Base-by-base conservation (phyloP, 192 early-diverging fungal genomes). In the Mortierella hygrophila region DNA sequence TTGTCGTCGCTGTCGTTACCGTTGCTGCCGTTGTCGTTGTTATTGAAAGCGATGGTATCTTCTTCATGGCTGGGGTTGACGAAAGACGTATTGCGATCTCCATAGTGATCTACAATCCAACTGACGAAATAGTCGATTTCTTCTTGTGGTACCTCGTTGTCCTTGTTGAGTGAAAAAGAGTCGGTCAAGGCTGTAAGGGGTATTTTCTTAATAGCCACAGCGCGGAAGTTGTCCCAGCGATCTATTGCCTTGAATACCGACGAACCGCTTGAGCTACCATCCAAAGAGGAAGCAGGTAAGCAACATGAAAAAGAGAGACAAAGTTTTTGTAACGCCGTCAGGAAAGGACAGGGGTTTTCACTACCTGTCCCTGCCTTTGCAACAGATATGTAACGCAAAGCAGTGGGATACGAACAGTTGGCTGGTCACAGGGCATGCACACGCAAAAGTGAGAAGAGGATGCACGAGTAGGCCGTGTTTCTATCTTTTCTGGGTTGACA, bases 171-270 rank as follows among this genome's bases (percentile, higher is more conserved):
- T 21, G 41, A 32, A 26, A 46, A 37, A 23, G 52, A 35, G 38
- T 85, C 83, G 2, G 74, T 76, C n/a, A 85, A 20, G 23, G 78
- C 46, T 42, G 75, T 63, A 3, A 85, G 57, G 11, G 83, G 83
- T 18, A 85, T 80, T 47, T 85, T 85, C 52, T 85, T 85, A 52
- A 85, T 79, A 38, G 77, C 83, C 4, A 85, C 73, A 0, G 29
- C 40, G 41, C 76, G 77, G 73, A 68, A 11, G n/a, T 57, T 47
- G 4, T 85, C 74, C 29, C 35, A 21, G 13, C 44, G 57, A n/a
- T 85, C 83, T 29, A 38, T 26, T 4, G 83, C 83, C 47, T 85
- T 85, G 47, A 76, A 85, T 0, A 85, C 70, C 0, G 83, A 80
- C 3, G 83, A 76, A 5, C 83, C 83, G 37, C 78, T 85, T 60